Evolutionary conservation across 2,329 filamentous ascomycete genomes (phyloP).

Genomic region (Coniella vitis): DNA sequence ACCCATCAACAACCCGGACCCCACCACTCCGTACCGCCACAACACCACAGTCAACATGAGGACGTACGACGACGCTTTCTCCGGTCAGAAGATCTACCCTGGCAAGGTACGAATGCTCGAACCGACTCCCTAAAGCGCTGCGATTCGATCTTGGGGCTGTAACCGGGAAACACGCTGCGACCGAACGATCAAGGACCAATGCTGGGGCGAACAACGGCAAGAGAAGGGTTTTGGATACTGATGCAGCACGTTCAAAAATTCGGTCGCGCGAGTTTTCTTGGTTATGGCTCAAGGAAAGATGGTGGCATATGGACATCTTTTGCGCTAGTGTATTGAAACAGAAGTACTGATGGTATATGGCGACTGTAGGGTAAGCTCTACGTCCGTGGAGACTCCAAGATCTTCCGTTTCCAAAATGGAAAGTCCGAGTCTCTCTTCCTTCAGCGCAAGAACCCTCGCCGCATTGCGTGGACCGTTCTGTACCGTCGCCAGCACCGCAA

Average conservation of each 20-base stretch:
- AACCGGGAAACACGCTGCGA: not conserved
- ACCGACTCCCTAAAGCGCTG: not conserved
- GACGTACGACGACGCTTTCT: constrained; percentile 62
- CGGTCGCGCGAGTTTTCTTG: not conserved
- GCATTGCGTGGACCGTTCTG: constrained; percentile 97
- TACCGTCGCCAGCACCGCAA: constrained; percentile 99
- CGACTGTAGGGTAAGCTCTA: constrained; percentile 88
- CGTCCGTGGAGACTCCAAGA: constrained; percentile 98
- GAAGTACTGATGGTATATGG: constrained; percentile 23
- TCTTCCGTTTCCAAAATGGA: constrained; percentile 99
- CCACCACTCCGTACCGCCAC: constrained; percentile 31
- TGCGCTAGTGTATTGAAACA: not conserved
- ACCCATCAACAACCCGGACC: constrained; percentile 25
- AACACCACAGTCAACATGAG: constrained; percentile 47
- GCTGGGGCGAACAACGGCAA: constrained; percentile 2
- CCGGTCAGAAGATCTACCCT: constrained; percentile 61
- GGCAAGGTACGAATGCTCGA: constrained; percentile 50
- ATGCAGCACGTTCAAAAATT: not conserved
- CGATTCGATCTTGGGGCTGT: too few relatives aligned
- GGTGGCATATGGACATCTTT: not conserved
- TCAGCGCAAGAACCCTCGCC: constrained; percentile 99
- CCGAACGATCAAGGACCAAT: not conserved
- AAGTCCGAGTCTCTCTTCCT: constrained; percentile 99
- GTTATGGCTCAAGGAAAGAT: not conserved
- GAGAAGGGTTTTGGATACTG: constrained; percentile 1